Conservation (phyloP, 352 stramenopile species). For the Pythium dissotocum region DNA sequence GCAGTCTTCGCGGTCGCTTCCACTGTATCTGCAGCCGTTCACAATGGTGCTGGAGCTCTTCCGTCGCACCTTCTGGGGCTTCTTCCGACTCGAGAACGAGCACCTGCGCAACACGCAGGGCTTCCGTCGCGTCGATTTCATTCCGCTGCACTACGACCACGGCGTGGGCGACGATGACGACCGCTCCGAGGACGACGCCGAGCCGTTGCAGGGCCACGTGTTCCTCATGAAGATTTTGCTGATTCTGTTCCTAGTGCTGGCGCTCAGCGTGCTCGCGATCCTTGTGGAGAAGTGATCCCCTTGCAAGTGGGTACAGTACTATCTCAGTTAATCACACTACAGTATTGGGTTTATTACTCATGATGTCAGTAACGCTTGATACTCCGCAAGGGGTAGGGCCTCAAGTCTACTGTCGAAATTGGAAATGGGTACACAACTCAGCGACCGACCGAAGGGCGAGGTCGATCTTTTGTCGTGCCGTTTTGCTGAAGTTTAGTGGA, state of each 20-base stretch:
- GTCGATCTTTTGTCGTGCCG: neutral
- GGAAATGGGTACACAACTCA: slow-evolving; percentile 6
- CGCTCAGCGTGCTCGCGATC: slow-evolving; percentile 38
- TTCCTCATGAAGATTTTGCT: slow-evolving; percentile 44
- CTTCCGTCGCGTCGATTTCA: slow-evolving; percentile 82
- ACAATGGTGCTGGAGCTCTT: slow-evolving; percentile 87
- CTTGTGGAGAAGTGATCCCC: slow-evolving; percentile 33
- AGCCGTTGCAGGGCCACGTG: slow-evolving; percentile 35
- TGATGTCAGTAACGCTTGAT: neutral
- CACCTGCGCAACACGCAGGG: slow-evolving; percentile 85
- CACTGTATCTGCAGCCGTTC: slow-evolving; percentile 81
- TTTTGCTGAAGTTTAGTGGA: slow-evolving; percentile 4
- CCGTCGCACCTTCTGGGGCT: slow-evolving; percentile 85
- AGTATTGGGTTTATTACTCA: neutral
- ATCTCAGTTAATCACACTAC: neutral
- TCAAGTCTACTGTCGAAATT: neutral
- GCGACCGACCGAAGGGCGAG: neutral
- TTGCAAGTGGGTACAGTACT: neutral
- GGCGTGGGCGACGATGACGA: slow-evolving; percentile 54
- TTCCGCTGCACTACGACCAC: slow-evolving; percentile 83
- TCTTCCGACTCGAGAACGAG: slow-evolving; percentile 87
- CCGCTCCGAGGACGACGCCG: slow-evolving; percentile 28
- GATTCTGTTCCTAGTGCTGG: slow-evolving; percentile 40
- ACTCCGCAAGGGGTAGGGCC: neutral
- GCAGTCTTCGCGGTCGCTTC: slow-evolving; percentile 52